Base-by-base conservation (phyloP, 495 filamentous ascomycete species). In the Penicillium antarcticum region DNA sequence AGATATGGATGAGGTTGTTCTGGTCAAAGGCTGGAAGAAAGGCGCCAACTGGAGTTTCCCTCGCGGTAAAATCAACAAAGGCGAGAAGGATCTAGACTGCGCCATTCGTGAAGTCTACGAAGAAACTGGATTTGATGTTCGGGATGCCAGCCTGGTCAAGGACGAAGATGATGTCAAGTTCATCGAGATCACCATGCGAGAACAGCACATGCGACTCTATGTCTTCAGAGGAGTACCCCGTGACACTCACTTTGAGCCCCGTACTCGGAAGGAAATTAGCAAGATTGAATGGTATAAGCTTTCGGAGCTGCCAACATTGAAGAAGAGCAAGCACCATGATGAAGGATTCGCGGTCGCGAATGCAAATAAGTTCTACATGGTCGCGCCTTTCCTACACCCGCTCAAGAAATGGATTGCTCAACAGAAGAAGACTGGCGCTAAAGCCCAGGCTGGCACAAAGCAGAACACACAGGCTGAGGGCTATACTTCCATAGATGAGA, bases 21-120 rank as follows among this genome's bases (percentile, higher is more conserved):
- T 97, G 51, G 94, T 98, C 31, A 94, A 96, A 61, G 95, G 94
- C 19, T 97, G 91, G 88, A 97, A 97, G 77, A 97, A 96, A 63
- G 86, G 87, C 12, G 86, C 92, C 5, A 92, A 85, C 59, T 97
- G 95, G 95, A 96, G 91, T 61, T 98, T 97, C 50, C 94, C 94
- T 0, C 70, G 94, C 33, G 94, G 94, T 6, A 98, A 98, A 68
- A 97, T 98, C 68, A 96, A 97, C 69, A 92, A 92, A 71, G 87
- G 92, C 61, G 94, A 98, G 71, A 84, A 85, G 38, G 92, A 97
- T 54, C 70, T 96, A 33, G 89, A 89, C 53, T 98, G 94, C 65
- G 94, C 94, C 8, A 80, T 96, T 18, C 82, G 94, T 43, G 94
- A 98, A 58, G 91, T 96, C 0, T 92, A 91, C 51, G 94, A 98